phyloP scores from a whole-genome alignment of 139 green algal genomes.

The Spirogloea muscicola region DNA sequence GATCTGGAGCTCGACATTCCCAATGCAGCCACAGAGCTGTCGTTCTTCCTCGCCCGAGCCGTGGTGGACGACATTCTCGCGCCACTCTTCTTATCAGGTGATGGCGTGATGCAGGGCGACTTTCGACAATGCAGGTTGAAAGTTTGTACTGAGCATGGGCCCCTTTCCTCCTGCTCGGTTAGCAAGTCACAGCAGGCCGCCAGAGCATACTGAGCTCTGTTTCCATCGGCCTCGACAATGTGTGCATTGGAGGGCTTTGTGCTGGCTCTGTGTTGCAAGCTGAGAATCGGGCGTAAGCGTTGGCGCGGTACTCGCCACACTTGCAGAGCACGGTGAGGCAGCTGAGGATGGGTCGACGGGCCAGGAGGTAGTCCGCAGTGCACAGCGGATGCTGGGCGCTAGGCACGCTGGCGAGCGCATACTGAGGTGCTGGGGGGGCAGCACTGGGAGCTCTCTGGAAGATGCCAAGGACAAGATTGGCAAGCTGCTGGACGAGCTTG shows the following conservation, averaged over 20 bases:
- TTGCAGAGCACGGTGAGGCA: neutral
- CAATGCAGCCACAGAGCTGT: slow-evolving; percentile 68
- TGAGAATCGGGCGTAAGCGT: neutral
- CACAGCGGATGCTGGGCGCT: slow-evolving; percentile 54
- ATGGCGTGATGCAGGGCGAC: no score
- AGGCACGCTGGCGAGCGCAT: slow-evolving; percentile 71
- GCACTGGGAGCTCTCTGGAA: slow-evolving; percentile 30
- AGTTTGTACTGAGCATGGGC: no score
- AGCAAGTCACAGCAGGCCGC: no score
- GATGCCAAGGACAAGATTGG: slow-evolving; percentile 56
- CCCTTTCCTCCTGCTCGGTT: no score
- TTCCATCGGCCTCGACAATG: no score
- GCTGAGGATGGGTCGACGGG: no score
- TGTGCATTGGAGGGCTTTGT: neutral
- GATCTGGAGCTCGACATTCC: slow-evolving; percentile 83
- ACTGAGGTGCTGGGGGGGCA: slow-evolving; percentile 72
- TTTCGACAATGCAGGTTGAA: no score
- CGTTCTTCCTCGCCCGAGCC: slow-evolving; percentile 75
- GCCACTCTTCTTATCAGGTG: slow-evolving; percentile 77
- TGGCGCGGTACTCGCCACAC: no score
- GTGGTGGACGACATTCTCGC: slow-evolving; percentile 92
- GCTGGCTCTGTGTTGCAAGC: neutral
- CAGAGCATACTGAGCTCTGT: no score
- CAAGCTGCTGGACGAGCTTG: slow-evolving; percentile 80
- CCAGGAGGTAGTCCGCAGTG: slow-evolving; percentile 35